Base-by-base conservation (phyloP, 208 protist genomes). In the Trypanosoma lewisi region DNA sequence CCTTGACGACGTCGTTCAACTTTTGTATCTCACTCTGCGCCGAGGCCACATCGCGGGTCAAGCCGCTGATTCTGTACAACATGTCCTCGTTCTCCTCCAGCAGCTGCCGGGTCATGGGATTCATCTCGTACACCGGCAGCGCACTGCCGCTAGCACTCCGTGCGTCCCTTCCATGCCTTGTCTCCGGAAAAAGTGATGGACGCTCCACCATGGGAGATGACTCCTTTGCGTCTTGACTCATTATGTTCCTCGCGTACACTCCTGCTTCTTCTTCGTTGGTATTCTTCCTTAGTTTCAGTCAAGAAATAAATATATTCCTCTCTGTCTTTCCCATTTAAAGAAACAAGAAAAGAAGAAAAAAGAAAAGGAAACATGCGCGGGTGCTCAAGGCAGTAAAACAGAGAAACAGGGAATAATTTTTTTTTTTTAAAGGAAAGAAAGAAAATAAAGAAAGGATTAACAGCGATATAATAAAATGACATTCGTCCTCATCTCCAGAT, bases 11-110 rank as follows among this genome's bases (percentile, higher is more conserved):
- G 12, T n/a, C 27, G 33, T 79, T 54, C 14, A 73, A 66, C 8
- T 61, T 31, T 16, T 11, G 12, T 33, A 81, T 63, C 8, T 70
- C 65, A 36, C 41, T 64, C 34, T 63, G 31, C 41, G 73, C 48
- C 48, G 65, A 53, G 25, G 68, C 52, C 21, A 75, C 48, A 28
- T 84, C 73, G 37, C 67, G 56, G 25, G 74, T 68, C n/a, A 91
- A 68, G 12, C 50, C 53, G 12, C 63, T 71, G 27, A 87, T 83
- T 16, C 58, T 66, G 48, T 62, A 64, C 17, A 91, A 39, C 81
- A 91, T 87, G 36, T 69, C 56, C 47, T 82, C 81, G 55, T 87
- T 88, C 56, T 88, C 85, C 28, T 72, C 56, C 30, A 86, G 70
- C 41, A 91, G 70, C 5, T 52, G 73, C 21, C 66, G 34, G 11